phyloP scores from a whole-genome alignment of 768 basidiomycete species.

The Termitomyces sp. region DNA sequence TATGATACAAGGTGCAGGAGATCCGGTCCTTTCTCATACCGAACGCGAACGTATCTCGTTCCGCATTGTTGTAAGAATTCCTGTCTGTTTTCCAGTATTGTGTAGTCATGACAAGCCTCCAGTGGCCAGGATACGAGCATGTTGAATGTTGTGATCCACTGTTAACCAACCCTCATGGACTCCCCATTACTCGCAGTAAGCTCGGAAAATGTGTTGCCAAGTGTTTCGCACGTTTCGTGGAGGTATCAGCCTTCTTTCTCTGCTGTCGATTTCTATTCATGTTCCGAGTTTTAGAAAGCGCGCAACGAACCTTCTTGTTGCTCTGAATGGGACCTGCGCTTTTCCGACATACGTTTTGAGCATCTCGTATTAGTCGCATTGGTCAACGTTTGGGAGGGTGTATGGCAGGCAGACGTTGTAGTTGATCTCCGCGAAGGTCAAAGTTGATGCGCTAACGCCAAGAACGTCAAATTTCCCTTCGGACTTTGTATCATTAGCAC shows the following conservation, averaged over 20 bases:
- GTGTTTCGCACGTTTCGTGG: slow-evolving; percentile 30
- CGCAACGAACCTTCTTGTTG: not conserved
- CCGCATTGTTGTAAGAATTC: slow-evolving; percentile 28
- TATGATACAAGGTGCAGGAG: slow-evolving; percentile 34
- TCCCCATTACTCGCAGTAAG: slow-evolving; percentile 38
- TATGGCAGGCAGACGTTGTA: slow-evolving; percentile 8
- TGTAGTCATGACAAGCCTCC: not conserved
- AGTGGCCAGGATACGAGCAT: slow-evolving; percentile 49
- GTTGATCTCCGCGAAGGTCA: not conserved
- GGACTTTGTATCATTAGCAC: not conserved
- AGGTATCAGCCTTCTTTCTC: not conserved
- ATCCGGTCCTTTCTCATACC: slow-evolving; percentile 31
- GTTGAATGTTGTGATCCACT: slow-evolving; percentile 31
- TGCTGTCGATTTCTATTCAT: not conserved
- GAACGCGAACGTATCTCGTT: slow-evolving; percentile 28
- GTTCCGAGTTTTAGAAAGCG: not conserved
- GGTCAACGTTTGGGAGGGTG: slow-evolving; percentile 6
- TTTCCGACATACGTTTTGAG: slow-evolving; percentile 25
- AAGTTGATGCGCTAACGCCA: not conserved
- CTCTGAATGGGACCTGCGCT: slow-evolving; percentile 28
- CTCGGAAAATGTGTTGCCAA: slow-evolving; percentile 31
- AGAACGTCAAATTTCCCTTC: too few species aligned
- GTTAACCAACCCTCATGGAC: slow-evolving; percentile 21
- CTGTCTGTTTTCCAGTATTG: not conserved
- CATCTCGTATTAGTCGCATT: slow-evolving; percentile 2